These are phyloP conservation scores for Ligustrum vulgare DNA, from an alignment of 257 asterid genomes.

Conservation along the genomic window DNA sequence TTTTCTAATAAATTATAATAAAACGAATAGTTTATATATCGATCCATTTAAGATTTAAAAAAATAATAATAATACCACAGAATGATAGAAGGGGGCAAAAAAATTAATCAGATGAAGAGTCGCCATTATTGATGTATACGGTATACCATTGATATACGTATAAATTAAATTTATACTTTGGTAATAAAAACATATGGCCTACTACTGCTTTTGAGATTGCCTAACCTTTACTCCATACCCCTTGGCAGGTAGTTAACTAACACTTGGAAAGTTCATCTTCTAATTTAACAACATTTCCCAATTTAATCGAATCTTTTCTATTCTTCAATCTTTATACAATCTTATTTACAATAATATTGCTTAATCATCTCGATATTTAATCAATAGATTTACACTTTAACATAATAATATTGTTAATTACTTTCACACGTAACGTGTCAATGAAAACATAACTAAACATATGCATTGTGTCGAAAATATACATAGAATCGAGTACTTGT, in stretches of 20 bases:
- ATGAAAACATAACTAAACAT: no score
- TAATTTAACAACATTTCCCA: not conserved
- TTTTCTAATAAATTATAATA: no score
- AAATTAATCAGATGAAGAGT: constrained; percentile 26
- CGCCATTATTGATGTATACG: constrained; percentile 33
- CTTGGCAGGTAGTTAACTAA: constrained; percentile 28
- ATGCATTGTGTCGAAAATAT: no score
- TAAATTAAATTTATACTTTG: not conserved
- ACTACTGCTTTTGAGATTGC: constrained; percentile 49
- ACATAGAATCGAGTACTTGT: no score
- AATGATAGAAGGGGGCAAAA: not conserved
- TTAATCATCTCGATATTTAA: no score
- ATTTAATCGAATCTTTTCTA: not conserved
- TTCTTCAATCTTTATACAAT: not conserved
- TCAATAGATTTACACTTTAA: no score
- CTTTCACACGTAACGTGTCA: no score
- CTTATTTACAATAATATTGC: no score
- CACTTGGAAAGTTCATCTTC: constrained; percentile 19
- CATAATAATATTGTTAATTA: no score
- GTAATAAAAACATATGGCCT: constrained; percentile 38
- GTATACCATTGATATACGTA: constrained; percentile 17
- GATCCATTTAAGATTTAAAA: not conserved
- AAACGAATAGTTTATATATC: not conserved
- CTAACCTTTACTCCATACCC: constrained; percentile 50
- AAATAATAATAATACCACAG: not conserved